phyloP scores from a whole-genome alignment of 202 grass and related monocot species.

The Musa balbisiana region DNA sequence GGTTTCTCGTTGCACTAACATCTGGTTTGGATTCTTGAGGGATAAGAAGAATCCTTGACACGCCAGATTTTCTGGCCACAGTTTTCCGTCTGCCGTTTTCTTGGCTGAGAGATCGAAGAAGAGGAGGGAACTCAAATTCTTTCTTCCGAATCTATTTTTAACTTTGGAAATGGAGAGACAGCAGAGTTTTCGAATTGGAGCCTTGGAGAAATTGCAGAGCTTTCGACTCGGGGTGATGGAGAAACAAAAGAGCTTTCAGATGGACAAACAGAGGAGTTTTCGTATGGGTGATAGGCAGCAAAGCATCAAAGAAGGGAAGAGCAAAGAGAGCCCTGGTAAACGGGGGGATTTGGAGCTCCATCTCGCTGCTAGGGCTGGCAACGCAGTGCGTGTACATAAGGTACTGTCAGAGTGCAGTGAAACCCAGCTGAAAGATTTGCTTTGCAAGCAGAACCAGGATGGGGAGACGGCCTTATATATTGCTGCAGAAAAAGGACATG shows the following conservation, averaged over 20 bases:
- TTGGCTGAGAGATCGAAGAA: neutral
- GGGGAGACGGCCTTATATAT: conserved; percentile 86
- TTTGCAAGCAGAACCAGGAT: conserved; percentile 58
- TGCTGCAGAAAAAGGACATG: conserved; percentile 69
- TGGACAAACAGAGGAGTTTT: conserved; percentile 22
- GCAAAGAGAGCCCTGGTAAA: conserved; percentile 84
- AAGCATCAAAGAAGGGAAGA: conserved; percentile 73
- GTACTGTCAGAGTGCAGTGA: conserved; percentile 51
- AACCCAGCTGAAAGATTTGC: conserved; percentile 38
- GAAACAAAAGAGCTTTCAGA: conserved; percentile 47
- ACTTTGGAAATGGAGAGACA: conserved; percentile 62
- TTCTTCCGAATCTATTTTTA: neutral
- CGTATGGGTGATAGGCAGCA: conserved; percentile 15
- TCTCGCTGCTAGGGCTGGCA: conserved; percentile 81
- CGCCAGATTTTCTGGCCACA: neutral
- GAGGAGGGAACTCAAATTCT: neutral
- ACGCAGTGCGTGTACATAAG: conserved; percentile 51
- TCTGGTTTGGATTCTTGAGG: neutral
- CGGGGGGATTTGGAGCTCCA: conserved; percentile 70
- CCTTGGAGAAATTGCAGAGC: conserved; percentile 72
- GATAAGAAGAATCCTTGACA: neutral
- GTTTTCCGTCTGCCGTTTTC: neutral
- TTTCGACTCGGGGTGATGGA: conserved; percentile 55
- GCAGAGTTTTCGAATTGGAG: conserved; percentile 38
- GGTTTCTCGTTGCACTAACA: neutral